Conservation (phyloP, 768 basidiomycete genomes). For the Boletus pseudopeckii region DNA sequence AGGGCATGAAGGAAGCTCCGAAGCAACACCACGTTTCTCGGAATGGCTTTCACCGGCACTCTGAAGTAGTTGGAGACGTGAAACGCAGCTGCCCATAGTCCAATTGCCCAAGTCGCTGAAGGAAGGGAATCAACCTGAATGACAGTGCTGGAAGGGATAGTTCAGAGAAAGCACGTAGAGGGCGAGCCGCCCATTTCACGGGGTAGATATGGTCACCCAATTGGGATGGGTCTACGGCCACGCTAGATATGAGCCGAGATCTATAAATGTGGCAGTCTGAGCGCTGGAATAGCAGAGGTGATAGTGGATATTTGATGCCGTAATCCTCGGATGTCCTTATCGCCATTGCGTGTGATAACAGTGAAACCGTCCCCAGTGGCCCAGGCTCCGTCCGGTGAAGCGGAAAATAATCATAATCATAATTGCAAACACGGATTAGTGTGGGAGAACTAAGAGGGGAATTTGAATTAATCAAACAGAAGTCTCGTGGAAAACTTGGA, state of each 20-base stretch:
- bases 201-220: constrained; percentile 19
- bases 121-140: not conserved
- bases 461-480: constrained; percentile 9
- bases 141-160: not conserved
- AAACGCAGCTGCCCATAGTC: constrained; percentile 28
- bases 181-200: constrained; percentile 7
- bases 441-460: not conserved
- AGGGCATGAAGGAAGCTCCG: constrained; percentile 5
- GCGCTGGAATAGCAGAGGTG: not conserved
- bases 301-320: constrained; percentile 3
- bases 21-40: not conserved
- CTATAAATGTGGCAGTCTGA: not conserved
- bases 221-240: constrained; percentile 1
- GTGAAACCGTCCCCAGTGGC: not conserved
- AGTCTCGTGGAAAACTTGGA: constrained; percentile 41
- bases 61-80: constrained; percentile 7
- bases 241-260: not conserved
- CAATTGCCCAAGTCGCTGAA: constrained; percentile 1
- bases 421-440: constrained; percentile 3
- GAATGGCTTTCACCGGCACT: not conserved
- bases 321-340: constrained; percentile 7
- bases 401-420: not conserved
- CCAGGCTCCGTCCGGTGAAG: not conserved
- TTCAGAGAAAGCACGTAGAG: not conserved
- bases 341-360: constrained; percentile 14